Evolutionary conservation across 192 early-diverging fungal genomes (phyloP), one percentile per base, ranked within the genome.

Genomic region (Geranomyces michiganensis): DNA sequence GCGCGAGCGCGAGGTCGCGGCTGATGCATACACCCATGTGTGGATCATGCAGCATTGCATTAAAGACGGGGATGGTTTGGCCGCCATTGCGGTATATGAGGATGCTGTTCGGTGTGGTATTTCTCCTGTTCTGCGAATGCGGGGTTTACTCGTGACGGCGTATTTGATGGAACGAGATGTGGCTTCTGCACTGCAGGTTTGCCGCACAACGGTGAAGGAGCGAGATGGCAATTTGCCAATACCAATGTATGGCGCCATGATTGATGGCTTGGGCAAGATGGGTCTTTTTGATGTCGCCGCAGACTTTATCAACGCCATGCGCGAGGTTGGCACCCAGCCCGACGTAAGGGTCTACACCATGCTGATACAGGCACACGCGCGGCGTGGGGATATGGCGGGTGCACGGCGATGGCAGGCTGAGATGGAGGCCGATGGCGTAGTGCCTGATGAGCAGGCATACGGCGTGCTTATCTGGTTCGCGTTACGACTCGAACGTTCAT

Each of bases 321-420:
- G 13, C 14, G 45, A 64, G 9, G 7, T 7, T 14, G 27, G 31
- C 10, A 19, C 64, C 9, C 17, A 17, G 14, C 22, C 33, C 6
- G 19, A 41, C 41, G 32, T 55, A 21, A 13, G 15, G 9, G 33
- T 46, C 26, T 70, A 70, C 27, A 64, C 70, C 14, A 30, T 49
- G 47, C 30, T 72, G 29, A 72, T 73, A 64, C 21, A 73, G 27
- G 56, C 65, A 1, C 43, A 66, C 26, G 72, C 72, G 27, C n/a
- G 32, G 22, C 49, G 26, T 24, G 64, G 64, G 10, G 55, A 66
- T 44, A 31, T 7, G 22, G 55, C 22, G 9, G 30, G 14, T 12
- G 72, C 67, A 5, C n/a, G 22, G 12, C 31, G 26, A 15, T 29
- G 9, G 0, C 67, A 41, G 7, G 27, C 67, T 9, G 55, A 56